phyloP scores from a whole-genome alignment of 768 basidiomycete species.

The Tylopilus felleus region DNA sequence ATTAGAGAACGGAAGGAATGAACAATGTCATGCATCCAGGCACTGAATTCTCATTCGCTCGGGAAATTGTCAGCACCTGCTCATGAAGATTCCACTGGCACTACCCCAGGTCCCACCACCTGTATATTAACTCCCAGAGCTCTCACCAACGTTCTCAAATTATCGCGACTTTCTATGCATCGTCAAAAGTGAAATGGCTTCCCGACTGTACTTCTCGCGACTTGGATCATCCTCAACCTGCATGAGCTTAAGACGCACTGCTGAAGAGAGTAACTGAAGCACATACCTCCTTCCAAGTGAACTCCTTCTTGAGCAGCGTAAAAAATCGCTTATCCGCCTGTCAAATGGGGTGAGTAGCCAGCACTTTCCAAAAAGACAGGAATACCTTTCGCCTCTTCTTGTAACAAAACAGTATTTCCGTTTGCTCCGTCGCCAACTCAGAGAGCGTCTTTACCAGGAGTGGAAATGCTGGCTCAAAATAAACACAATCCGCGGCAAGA shows the following conservation, averaged over 20 bases:
- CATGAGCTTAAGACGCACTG: neutral
- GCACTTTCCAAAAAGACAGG: neutral
- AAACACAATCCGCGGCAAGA: conserved; percentile 92
- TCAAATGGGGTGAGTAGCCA: conserved; percentile 1
- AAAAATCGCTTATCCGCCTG: conserved; percentile 92
- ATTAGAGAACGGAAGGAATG: conserved; percentile 6
- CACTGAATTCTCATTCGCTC: neutral
- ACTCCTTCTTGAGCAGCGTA: conserved; percentile 69
- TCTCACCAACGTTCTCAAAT: neutral
- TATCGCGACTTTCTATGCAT: conserved; percentile 18
- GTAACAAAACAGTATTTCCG: conserved; percentile 87
- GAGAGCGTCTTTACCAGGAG: conserved; percentile 77
- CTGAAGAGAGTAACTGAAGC: neutral
- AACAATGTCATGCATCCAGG: neutral
- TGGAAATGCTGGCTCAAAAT: conserved; percentile 91
- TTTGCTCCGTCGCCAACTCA: conserved; percentile 51
- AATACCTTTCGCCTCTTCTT: conserved; percentile 86
- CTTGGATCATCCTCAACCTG: conserved; percentile 67
- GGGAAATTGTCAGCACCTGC: neutral
- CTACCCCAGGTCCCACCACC: neutral
- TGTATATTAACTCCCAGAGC: neutral
- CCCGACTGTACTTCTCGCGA: conserved; percentile 53
- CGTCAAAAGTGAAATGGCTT: conserved; percentile 62
- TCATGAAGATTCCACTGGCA: neutral
- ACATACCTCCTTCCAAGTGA: conserved; percentile 65